Evolutionary conservation across 2,329 filamentous ascomycete genomes (phyloP).

Genomic region (Cytospora piceae): DNA sequence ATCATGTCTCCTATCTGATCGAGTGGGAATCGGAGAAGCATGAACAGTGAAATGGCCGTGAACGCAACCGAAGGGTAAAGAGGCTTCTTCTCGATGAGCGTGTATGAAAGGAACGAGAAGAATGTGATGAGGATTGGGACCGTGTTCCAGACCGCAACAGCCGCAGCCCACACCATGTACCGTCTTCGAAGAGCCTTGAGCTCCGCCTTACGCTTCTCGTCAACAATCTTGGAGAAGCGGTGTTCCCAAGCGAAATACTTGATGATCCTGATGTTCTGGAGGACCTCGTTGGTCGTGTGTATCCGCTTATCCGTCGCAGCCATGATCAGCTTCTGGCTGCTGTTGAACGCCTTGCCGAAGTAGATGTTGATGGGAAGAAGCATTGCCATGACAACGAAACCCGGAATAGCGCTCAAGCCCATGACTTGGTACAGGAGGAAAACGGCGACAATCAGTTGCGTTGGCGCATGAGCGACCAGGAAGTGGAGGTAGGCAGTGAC

Average conservation of each 20-base stretch:
- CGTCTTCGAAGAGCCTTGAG: constrained; percentile 77
- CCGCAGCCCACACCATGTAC: constrained; percentile 89
- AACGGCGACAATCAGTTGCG: constrained; percentile 82
- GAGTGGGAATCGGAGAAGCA: constrained; percentile 86
- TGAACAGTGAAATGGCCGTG: constrained; percentile 94
- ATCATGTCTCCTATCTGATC: constrained; percentile 99
- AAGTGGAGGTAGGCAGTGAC: constrained; percentile 95
- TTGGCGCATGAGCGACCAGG: constrained; percentile 87
- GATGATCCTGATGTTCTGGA: constrained; percentile 98
- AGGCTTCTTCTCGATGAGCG: constrained; percentile 83
- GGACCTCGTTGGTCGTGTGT: constrained; percentile 92
- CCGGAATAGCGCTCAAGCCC: constrained; percentile 90
- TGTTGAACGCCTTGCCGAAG: constrained; percentile 83
- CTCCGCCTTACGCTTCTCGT: constrained; percentile 83
- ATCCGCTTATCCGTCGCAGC: constrained; percentile 94
- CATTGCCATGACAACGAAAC: constrained; percentile 85
- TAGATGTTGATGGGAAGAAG: constrained; percentile 89
- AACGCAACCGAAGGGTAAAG: constrained; percentile 93
- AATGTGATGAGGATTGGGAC: constrained; percentile 95
- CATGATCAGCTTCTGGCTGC: constrained; percentile 88
- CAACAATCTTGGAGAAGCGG: constrained; percentile 82
- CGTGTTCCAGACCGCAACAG: constrained; percentile 95
- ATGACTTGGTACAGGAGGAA: constrained; percentile 85
- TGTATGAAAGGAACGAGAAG: constrained; percentile 93
- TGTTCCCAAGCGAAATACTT: constrained; percentile 99